Conservation (phyloP, 257 asterid species). For the Solanum neorickii region DNA sequence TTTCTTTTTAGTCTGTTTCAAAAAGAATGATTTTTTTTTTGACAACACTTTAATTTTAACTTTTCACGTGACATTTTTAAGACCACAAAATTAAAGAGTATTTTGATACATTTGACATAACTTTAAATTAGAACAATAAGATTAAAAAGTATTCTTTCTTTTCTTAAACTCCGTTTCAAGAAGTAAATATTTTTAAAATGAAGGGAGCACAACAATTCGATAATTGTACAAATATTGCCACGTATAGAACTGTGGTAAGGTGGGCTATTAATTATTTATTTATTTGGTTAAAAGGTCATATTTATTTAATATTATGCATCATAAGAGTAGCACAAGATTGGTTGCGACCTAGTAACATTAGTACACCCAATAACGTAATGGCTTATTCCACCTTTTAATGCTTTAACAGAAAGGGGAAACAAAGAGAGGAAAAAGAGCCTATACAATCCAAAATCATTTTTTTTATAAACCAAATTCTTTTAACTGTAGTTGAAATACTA, state of each 20-base stretch:
- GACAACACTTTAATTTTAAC: no score
- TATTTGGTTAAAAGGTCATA: not conserved
- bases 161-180: no score
- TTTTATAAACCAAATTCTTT: not conserved
- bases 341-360: not conserved
- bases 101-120: no score
- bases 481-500: not conserved
- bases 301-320: not conserved
- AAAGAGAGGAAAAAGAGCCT: not conserved
- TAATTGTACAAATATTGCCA: not conserved
- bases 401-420: not conserved
- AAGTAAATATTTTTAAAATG: fast-evolving
- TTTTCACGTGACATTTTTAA: no score
- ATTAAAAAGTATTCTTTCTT: no score
- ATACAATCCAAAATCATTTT: not conserved
- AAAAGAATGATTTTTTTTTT: no score
- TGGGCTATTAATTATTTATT: not conserved
- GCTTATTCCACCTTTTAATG: no score
- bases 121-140: no score
- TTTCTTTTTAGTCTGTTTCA: no score
- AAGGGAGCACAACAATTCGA: no score
- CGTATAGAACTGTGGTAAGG: not conserved
- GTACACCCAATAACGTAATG: not conserved
- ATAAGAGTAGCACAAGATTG: not conserved
- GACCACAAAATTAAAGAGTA: no score